A percentile compares a stretch with the other conserved stretches of the same genome.
phyloP scores from a whole-genome alignment of 306 rosid species.

The Vicia sativa region DNA sequence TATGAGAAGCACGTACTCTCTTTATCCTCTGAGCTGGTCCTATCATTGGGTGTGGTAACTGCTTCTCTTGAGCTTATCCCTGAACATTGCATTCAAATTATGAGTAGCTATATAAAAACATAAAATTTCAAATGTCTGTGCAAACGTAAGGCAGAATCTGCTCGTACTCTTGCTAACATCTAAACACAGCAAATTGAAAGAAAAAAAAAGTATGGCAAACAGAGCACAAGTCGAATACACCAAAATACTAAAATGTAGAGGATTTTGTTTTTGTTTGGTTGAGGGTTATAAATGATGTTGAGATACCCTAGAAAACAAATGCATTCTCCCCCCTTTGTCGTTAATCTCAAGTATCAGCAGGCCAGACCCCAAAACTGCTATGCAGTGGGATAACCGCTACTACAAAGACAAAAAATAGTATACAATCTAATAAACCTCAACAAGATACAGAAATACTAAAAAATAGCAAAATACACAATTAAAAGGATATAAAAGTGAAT shows the following conservation, averaged over 20 bases:
- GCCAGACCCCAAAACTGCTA: neutral
- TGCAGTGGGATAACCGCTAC: neutral
- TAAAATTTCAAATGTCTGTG: neutral
- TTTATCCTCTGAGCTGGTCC: slow-evolving; percentile 48
- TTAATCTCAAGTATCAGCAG: neutral
- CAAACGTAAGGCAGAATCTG: slow-evolving; percentile 12
- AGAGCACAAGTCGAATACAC: neutral
- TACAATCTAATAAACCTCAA: neutral
- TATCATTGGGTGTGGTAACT: slow-evolving; percentile 30
- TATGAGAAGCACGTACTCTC: slow-evolving; percentile 46
- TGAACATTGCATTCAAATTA: slow-evolving; percentile 35
- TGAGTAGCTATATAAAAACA: neutral
- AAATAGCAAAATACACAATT: too few relatives aligned
- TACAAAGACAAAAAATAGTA: neutral
- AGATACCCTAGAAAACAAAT: too few relatives aligned
- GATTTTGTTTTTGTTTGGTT: neutral
- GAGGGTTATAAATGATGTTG: too few relatives aligned
- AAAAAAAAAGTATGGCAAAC: neutral
- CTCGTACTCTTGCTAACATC: neutral
- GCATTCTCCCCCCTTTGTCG: too few relatives aligned
- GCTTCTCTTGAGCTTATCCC: slow-evolving; percentile 48
- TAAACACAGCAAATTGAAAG: neutral
- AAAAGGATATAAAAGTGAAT: too few relatives aligned
- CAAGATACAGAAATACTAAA: neutral
- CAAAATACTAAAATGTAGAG: slow-evolving; percentile 6